Percentiles rank a stretch among this genome's conserved stretches.
These are phyloP conservation scores for Mycena vulgaris DNA, from an alignment of 768 basidiomycete genomes.

Conservation along the genomic window DNA sequence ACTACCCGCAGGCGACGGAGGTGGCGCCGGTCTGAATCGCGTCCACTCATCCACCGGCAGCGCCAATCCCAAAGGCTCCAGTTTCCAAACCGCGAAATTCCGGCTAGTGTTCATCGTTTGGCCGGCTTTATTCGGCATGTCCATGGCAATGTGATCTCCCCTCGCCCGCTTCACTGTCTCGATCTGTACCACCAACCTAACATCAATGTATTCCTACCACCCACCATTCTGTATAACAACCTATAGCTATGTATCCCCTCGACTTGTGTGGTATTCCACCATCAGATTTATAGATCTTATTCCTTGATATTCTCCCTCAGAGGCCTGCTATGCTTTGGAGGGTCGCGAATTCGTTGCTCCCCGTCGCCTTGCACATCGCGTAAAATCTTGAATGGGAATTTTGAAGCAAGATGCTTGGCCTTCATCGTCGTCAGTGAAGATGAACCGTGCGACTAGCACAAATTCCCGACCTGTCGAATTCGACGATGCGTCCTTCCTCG, in stretches of 20 bases:
- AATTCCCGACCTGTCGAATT: slow-evolving; percentile 57
- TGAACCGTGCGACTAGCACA: neutral
- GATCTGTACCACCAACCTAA: neutral
- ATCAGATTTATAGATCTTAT: slow-evolving; percentile 1
- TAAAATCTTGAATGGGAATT: slow-evolving; percentile 71
- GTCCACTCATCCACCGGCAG: slow-evolving; percentile 12
- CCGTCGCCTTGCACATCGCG: slow-evolving; percentile 79
- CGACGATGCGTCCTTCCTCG: slow-evolving; percentile 71
- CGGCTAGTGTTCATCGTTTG: slow-evolving; percentile 67
- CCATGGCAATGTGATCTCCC: slow-evolving; percentile 63
- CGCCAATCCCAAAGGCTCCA: slow-evolving; percentile 47
- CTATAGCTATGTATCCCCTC: slow-evolving; percentile 7
- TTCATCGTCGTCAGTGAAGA: neutral
- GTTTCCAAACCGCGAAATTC: slow-evolving; percentile 56
- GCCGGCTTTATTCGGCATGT: slow-evolving; percentile 70
- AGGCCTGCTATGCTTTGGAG: slow-evolving; percentile 75
- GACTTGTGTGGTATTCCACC: neutral
- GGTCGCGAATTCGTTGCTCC: slow-evolving; percentile 76
- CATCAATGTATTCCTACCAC: slow-evolving; percentile 10
- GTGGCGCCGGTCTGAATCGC: slow-evolving; percentile 21
- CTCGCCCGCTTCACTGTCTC: neutral
- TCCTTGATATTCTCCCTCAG: neutral
- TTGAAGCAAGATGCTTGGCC: slow-evolving; percentile 20
- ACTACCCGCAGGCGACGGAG: slow-evolving; percentile 18
- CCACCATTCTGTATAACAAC: slow-evolving; percentile 25